Evolutionary conservation across 2,329 filamentous ascomycete species (phyloP).

Genomic region (Cladophialophora immunda): DNA sequence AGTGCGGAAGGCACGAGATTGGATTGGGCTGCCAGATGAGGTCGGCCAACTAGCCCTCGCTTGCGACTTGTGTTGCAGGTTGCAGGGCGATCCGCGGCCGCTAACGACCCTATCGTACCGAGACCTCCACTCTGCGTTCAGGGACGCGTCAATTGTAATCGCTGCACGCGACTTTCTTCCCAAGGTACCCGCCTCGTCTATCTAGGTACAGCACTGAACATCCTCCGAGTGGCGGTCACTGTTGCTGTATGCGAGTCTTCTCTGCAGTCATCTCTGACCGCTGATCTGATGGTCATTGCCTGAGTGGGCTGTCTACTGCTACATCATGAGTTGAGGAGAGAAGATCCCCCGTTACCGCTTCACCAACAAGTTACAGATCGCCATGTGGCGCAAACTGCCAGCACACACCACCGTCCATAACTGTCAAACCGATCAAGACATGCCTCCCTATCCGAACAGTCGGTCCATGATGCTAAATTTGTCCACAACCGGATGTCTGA

Average conservation of each 20-base stretch:
- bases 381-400: constrained; percentile 28
- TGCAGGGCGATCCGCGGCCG: constrained; percentile 20
- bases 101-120: constrained; percentile 8
- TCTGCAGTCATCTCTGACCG: constrained; percentile 27
- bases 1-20: constrained; percentile 34
- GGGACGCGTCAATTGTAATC: constrained; percentile 14
- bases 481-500: constrained; percentile 31
- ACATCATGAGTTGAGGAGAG: constrained; percentile 13
- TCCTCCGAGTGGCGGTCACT: constrained; percentile 23
- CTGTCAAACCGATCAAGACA: background rate
- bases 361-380: constrained; percentile 21
- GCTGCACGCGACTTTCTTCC: constrained; percentile 3
- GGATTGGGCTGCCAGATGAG: constrained; percentile 27
- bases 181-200: constrained; percentile 8
- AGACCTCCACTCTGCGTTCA: constrained; percentile 13
- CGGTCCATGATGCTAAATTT: constrained; percentile 33
- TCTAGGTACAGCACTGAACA: constrained; percentile 3
- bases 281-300: constrained; percentile 20
- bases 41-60: constrained; percentile 7
- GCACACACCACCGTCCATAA: constrained; percentile 11
- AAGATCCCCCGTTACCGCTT: background rate
- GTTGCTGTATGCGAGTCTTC: constrained; percentile 21
- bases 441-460: constrained; percentile 25
- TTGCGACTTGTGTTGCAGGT: constrained; percentile 8
- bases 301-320: constrained; percentile 29